A percentile compares a stretch with the other conserved stretches of the same genome.
Conservation (phyloP, 495 filamentous ascomycete genomes). For the Parathielavia hyrcaniae region DNA sequence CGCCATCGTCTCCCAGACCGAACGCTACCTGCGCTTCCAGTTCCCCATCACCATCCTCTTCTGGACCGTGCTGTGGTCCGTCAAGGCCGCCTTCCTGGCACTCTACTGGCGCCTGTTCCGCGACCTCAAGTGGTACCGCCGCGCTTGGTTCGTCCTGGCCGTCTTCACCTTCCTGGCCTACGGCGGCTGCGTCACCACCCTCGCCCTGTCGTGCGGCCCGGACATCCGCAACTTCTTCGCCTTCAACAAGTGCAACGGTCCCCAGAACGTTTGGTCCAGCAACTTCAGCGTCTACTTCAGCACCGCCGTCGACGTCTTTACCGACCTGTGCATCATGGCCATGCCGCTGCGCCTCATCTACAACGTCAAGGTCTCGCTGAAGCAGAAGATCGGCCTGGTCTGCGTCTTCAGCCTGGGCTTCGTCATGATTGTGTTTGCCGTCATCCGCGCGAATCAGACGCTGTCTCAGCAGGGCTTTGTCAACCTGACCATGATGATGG, state of each 20-base stretch:
- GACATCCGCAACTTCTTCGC: constrained; percentile 37
- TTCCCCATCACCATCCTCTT: constrained; percentile 45
- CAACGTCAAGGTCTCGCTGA: constrained; percentile 40
- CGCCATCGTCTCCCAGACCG: constrained; percentile 23
- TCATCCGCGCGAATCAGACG: constrained; percentile 42
- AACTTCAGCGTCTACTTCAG: constrained; percentile 41
- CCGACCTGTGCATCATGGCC: constrained; percentile 44
- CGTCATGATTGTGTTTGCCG: constrained; percentile 47
- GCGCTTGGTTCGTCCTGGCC: constrained; percentile 35
- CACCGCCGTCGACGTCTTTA: constrained; percentile 42
- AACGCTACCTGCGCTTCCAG: constrained; percentile 35
- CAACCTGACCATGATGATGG: constrained; percentile 32
- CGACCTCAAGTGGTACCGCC: constrained; percentile 35
- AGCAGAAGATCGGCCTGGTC: constrained; percentile 45
- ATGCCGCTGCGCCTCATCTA: constrained; percentile 47
- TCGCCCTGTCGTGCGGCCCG: constrained; percentile 37
- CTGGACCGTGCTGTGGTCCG: constrained; percentile 44
- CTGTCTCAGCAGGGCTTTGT: constrained; percentile 32
- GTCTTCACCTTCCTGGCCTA: constrained; percentile 37
- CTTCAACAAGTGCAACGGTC: constrained; percentile 28
- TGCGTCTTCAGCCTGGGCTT: constrained; percentile 46
- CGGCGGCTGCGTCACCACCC: constrained; percentile 37
- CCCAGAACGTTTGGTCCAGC: constrained; percentile 30
- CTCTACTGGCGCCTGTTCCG: constrained; percentile 43
- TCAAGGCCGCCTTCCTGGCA: constrained; percentile 46